phyloP scores from a whole-genome alignment of 768 basidiomycete genomes.

The Rhodotorula sphaerocarpa region DNA sequence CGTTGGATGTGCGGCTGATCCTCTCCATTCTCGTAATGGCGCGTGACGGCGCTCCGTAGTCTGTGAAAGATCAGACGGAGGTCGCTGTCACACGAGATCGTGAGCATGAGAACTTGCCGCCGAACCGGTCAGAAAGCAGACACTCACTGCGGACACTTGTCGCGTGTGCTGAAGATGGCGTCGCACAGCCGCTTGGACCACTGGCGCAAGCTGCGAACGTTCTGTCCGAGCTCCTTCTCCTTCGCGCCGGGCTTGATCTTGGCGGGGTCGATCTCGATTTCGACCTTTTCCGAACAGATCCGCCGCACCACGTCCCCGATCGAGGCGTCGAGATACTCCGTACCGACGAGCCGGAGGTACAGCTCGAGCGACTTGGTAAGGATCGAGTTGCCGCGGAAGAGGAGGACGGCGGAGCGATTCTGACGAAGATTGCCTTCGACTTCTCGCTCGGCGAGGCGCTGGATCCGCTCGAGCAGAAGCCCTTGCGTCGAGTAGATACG shows the following conservation, averaged over 20 bases:
- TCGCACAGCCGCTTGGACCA: constrained; percentile 79
- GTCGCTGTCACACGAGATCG: constrained; percentile 18
- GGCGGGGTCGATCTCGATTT: constrained; percentile 73
- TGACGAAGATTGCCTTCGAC: constrained; percentile 58
- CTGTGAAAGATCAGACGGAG: constrained; percentile 37
- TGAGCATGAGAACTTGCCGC: neutral
- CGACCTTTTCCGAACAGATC: constrained; percentile 62
- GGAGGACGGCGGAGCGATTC: constrained; percentile 47
- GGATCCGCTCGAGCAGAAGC: constrained; percentile 59
- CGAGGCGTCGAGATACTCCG: constrained; percentile 67
- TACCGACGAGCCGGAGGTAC: constrained; percentile 75
- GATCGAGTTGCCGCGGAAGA: constrained; percentile 55
- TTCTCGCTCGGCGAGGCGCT: constrained; percentile 61
- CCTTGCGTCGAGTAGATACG: constrained; percentile 49
- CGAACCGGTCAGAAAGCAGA: neutral
- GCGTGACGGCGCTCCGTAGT: constrained; percentile 33
- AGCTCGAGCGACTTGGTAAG: constrained; percentile 62
- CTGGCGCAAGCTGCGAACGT: constrained; percentile 59
- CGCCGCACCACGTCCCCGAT: constrained; percentile 63
- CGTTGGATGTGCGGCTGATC: constrained; percentile 49
- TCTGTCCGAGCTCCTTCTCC: constrained; percentile 54
- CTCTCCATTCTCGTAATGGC: constrained; percentile 22
- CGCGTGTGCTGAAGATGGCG: constrained; percentile 64
- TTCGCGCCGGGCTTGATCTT: constrained; percentile 42
- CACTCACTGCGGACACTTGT: constrained; percentile 53